A percentile compares a stretch with the other conserved stretches of the same genome.
phyloP scores from a whole-genome alignment of 2,329 filamentous ascomycete genomes.

The Fusarium sp. region DNA sequence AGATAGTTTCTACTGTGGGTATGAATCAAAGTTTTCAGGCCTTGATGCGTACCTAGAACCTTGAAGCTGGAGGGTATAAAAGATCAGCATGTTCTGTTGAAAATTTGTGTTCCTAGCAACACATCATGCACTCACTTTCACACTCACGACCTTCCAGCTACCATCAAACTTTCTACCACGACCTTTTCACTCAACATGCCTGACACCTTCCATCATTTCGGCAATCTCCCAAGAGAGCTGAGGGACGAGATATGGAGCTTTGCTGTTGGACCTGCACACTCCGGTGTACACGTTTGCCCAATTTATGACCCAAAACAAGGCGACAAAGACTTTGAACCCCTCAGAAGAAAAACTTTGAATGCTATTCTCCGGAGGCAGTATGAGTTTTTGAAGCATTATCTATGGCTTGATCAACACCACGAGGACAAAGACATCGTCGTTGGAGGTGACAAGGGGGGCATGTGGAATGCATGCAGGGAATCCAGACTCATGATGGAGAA shows the following conservation, averaged over 20 bases:
- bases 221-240: not conserved
- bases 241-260: not conserved
- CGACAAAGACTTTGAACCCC: too few species aligned
- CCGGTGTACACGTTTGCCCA: not conserved
- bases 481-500: not conserved
- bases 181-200: not conserved
- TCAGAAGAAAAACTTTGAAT: not conserved
- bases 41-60: too few species aligned
- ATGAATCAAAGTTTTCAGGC: too few species aligned
- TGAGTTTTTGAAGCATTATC: too few species aligned
- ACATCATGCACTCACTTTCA: too few species aligned
- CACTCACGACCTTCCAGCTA: too few species aligned
- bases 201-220: not conserved
- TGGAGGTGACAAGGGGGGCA: not conserved
- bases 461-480: slow-evolving; percentile 1
- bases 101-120: too few species aligned
- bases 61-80: too few species aligned
- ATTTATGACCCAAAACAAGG: not conserved
- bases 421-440: too few species aligned
- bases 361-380: slow-evolving; percentile 1
- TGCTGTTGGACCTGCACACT: not conserved
- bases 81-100: too few species aligned
- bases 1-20: too few species aligned
- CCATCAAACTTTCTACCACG: not conserved
- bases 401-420: too few species aligned